These are phyloP conservation scores for Leptodermis oblonga DNA, from an alignment of 257 asterid species.

Conservation along the genomic window DNA sequence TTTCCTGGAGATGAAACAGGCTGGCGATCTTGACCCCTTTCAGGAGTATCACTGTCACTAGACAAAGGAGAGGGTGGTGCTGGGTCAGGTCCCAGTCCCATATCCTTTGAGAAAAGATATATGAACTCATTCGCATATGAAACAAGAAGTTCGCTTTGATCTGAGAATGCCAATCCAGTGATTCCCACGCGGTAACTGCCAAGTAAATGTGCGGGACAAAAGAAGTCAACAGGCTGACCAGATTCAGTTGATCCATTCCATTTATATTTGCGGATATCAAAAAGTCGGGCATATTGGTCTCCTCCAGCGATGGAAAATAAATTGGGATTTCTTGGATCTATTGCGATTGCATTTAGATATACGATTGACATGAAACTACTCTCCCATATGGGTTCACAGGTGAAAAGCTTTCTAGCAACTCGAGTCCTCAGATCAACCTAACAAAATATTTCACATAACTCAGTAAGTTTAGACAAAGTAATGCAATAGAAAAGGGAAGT, in stretches of 20 bases:
- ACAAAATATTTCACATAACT: background rate
- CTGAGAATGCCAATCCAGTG: constrained; percentile 91
- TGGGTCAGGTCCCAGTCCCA: constrained; percentile 62
- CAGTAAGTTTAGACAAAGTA: constrained; percentile 1
- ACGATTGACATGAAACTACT: constrained; percentile 32
- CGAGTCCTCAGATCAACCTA: constrained; percentile 88
- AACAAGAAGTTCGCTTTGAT: constrained; percentile 85
- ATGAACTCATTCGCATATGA: constrained; percentile 73
- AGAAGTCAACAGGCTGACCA: constrained; percentile 67
- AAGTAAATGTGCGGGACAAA: constrained; percentile 68
- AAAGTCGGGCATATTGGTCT: constrained; percentile 76
- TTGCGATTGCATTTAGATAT: constrained; percentile 63
- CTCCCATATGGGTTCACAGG: constrained; percentile 48
- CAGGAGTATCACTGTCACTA: constrained; percentile 35
- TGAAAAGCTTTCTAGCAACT: constrained; percentile 56
- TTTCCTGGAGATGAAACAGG: constrained; percentile 26
- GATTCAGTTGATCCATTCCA: constrained; percentile 62
- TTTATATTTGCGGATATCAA: constrained; percentile 69
- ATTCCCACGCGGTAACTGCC: constrained; percentile 58
- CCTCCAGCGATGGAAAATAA: constrained; percentile 82
- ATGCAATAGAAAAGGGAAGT: background rate
- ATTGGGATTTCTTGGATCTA: constrained; percentile 90
- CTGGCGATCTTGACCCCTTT: constrained; percentile 27
- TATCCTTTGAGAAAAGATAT: constrained; percentile 71
- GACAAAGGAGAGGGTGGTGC: constrained; percentile 31